Evolutionary conservation across 768 basidiomycete species (phyloP).

Genomic region (Rhizopogon vinicolor): DNA sequence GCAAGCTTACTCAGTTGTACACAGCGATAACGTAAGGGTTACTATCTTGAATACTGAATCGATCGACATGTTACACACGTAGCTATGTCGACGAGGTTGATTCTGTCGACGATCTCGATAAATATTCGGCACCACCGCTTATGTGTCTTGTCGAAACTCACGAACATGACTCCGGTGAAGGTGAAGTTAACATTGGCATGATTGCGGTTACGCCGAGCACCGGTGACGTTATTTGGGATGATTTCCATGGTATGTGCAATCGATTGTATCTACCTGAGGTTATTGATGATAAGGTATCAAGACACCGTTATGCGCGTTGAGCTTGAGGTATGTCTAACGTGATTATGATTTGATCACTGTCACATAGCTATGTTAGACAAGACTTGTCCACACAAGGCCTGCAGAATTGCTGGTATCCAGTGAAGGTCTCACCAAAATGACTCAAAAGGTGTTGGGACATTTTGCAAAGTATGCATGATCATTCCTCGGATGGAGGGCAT

Average conservation of each 20-base stretch:
- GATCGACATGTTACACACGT: constrained; percentile 3
- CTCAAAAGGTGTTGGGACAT: constrained; percentile 71
- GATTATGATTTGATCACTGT: background rate
- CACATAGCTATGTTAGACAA: constrained; percentile 49
- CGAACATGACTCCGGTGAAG: constrained; percentile 11
- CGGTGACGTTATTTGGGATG: constrained; percentile 92
- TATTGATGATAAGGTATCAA: constrained; percentile 20
- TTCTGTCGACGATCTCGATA: constrained; percentile 58
- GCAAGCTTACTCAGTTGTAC: constrained; percentile 73
- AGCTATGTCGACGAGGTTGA: constrained; percentile 85
- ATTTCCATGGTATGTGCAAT: constrained; percentile 62
- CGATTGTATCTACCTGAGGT: background rate
- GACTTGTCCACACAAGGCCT: constrained; percentile 81
- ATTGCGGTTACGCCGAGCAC: constrained; percentile 81
- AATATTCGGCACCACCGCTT: constrained; percentile 56
- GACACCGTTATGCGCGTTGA: constrained; percentile 85
- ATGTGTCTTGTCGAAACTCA: constrained; percentile 65
- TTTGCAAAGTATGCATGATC: constrained; percentile 51
- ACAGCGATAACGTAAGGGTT: constrained; percentile 78
- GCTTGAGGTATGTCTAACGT: constrained; percentile 57
- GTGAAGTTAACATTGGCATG: constrained; percentile 56
- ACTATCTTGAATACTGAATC: constrained; percentile 2
- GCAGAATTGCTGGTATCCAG: constrained; percentile 72
- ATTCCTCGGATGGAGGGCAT: constrained; percentile 1
- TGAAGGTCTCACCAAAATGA: constrained; percentile 56